phyloP scores from a whole-genome alignment of 345 rosid genomes.

The Cardiospermum halicacabum region DNA sequence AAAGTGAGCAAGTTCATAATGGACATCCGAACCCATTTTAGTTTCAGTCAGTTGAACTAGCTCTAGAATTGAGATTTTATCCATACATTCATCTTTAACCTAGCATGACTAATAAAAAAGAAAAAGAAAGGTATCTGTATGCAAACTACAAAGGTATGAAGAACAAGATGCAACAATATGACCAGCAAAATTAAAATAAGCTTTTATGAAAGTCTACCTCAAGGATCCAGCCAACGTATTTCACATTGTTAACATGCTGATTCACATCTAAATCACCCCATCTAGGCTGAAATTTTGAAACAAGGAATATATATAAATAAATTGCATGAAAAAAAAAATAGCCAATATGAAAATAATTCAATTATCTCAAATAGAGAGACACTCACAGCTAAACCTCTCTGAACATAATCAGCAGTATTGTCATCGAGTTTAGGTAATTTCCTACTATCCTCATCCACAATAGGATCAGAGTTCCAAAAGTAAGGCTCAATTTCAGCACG shows the following conservation, averaged over 20 bases:
- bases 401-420: constrained; percentile 62
- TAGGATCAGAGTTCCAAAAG: constrained; percentile 65
- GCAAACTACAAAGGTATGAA: too few relatives aligned
- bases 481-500: constrained; percentile 76
- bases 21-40: neutral
- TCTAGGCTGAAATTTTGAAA: constrained; percentile 58
- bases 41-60: neutral
- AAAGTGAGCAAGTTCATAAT: neutral
- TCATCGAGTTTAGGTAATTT: constrained; percentile 86
- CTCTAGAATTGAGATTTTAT: neutral
- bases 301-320: neutral
- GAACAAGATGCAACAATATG: neutral
- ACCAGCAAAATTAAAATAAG: neutral
- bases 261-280: constrained; percentile 98
- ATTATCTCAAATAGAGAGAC: neutral
- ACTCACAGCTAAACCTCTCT: constrained; percentile 83
- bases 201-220: constrained; percentile 47
- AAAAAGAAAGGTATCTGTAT: neutral
- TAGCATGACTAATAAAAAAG: neutral
- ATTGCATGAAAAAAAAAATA: constrained; percentile 1
- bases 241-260: constrained; percentile 98
- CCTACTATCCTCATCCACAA: constrained; percentile 75
- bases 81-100: neutral
- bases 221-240: constrained; percentile 94
- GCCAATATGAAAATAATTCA: neutral